Evolutionary conservation across 1,139 yeast species (phyloP).

Genomic region (Geotrichum cucujoidarum): DNA sequence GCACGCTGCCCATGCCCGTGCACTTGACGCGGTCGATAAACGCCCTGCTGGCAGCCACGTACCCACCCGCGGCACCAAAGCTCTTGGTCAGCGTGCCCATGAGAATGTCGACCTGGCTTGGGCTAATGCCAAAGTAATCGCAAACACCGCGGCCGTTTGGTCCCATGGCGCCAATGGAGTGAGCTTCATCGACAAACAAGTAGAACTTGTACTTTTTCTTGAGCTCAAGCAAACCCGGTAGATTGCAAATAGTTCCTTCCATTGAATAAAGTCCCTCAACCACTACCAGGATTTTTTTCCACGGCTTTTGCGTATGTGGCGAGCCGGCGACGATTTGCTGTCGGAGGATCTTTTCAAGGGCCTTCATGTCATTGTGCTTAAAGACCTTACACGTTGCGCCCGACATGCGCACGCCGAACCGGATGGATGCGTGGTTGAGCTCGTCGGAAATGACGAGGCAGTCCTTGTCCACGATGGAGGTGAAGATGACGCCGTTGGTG

Average conservation of each 20-base stretch:
- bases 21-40: constrained; percentile 71
- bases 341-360: constrained; percentile 70
- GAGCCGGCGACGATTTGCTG: constrained; percentile 95
- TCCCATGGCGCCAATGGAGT: constrained; percentile 96
- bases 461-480: constrained; percentile 77
- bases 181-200: constrained; percentile 94
- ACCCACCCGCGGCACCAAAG: constrained; percentile 98
- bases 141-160: constrained; percentile 92
- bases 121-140: constrained; percentile 80
- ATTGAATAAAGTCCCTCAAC: constrained; percentile 95
- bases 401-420: constrained; percentile 89
- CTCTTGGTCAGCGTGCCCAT: constrained; percentile 98
- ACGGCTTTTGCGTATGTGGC: constrained; percentile 93
- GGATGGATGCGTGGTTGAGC: constrained; percentile 89
- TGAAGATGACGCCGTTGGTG: constrained; percentile 87
- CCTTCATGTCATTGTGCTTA: constrained; percentile 85
- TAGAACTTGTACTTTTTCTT: constrained; percentile 85
- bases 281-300: constrained; percentile 89
- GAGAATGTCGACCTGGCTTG: constrained; percentile 69
- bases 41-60: constrained; percentile 67
- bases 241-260: constrained; percentile 94
- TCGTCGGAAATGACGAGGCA: constrained; percentile 91
- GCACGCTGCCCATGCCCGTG: constrained; percentile 65
- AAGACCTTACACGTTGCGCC: constrained; percentile 92
- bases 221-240: constrained; percentile 70